Conservation (phyloP, 768 basidiomycete species). For the Mycena rebaudengoi region DNA sequence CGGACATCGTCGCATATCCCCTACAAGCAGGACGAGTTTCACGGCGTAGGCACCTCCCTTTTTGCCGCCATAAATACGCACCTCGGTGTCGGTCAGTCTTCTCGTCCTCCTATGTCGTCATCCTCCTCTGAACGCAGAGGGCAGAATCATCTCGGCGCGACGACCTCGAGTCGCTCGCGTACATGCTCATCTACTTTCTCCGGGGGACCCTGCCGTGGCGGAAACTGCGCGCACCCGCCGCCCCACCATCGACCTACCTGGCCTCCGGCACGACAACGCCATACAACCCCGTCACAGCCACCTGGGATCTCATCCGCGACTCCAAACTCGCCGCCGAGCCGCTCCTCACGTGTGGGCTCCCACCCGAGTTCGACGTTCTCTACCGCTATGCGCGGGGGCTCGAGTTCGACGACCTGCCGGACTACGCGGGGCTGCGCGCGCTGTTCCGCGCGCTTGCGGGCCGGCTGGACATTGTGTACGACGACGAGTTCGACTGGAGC, state of each 20-base stretch:
- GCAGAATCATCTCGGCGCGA: constrained; percentile 80
- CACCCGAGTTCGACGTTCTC: constrained; percentile 83
- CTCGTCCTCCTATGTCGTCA: constrained; percentile 1
- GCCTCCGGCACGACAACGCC: constrained; percentile 13
- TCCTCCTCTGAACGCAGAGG: constrained; percentile 20
- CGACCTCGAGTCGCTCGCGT: constrained; percentile 82
- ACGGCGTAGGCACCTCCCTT: constrained; percentile 81
- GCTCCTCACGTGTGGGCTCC: constrained; percentile 79
- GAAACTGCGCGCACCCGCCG: constrained; percentile 65
- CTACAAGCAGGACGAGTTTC: constrained; percentile 76
- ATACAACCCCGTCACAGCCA: constrained; percentile 68
- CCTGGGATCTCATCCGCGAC: constrained; percentile 82
- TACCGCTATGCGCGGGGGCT: constrained; percentile 84
- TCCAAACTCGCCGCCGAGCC: constrained; percentile 72
- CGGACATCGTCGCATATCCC: constrained; percentile 73
- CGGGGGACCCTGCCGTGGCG: constrained; percentile 84
- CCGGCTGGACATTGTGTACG: constrained; percentile 63
- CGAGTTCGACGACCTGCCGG: constrained; percentile 88
- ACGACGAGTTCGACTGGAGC: constrained; percentile 52
- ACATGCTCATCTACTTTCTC: constrained; percentile 85
- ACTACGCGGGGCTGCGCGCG: constrained; percentile 83
- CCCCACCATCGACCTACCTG: constrained; percentile 29
- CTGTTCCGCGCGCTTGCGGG: constrained; percentile 71
- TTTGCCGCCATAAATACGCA: constrained; percentile 82
- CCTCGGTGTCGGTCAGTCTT: constrained; percentile 70